These are phyloP conservation scores for Ceratobasidium sp. DNA, from an alignment of 1,284 basidiomycete species.

Conservation along the genomic window DNA sequence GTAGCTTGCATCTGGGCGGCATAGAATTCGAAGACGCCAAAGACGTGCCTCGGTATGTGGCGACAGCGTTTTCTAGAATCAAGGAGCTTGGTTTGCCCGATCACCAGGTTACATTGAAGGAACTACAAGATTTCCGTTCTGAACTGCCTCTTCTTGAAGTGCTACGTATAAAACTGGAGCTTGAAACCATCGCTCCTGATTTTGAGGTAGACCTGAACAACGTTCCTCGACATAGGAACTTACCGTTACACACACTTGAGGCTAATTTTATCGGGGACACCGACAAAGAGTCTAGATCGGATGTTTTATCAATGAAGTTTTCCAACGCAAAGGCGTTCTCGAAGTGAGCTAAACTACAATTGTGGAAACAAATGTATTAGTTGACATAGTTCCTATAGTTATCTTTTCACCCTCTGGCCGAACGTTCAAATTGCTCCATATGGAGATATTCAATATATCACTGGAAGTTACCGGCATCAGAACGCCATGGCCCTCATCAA, in stretches of 20 bases:
- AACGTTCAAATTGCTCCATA: neutral
- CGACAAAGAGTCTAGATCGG: neutral
- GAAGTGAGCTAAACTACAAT: neutral
- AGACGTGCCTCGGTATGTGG: neutral
- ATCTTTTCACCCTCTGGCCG: neutral
- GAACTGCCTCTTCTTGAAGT: neutral
- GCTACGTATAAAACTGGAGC: neutral
- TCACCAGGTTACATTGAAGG: neutral
- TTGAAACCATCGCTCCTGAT: neutral
- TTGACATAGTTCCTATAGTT: neutral
- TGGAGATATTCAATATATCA: neutral
- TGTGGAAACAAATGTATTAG: no score
- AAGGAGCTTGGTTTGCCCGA: neutral
- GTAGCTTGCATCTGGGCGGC: neutral
- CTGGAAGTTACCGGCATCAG: neutral
- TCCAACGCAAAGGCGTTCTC: neutral
- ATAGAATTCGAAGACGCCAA: neutral
- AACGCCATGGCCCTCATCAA: neutral
- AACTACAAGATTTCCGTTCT: neutral
- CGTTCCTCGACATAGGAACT: neutral
- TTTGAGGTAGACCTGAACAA: neutral
- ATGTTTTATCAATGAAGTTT: neutral
- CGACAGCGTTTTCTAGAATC: neutral
- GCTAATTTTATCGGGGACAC: neutral
- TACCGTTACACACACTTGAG: neutral